A percentile compares a stretch with the other conserved stretches of the same genome.
Conservation (phyloP, 2,329 filamentous ascomycete genomes). For the Aspergillus melleus region DNA sequence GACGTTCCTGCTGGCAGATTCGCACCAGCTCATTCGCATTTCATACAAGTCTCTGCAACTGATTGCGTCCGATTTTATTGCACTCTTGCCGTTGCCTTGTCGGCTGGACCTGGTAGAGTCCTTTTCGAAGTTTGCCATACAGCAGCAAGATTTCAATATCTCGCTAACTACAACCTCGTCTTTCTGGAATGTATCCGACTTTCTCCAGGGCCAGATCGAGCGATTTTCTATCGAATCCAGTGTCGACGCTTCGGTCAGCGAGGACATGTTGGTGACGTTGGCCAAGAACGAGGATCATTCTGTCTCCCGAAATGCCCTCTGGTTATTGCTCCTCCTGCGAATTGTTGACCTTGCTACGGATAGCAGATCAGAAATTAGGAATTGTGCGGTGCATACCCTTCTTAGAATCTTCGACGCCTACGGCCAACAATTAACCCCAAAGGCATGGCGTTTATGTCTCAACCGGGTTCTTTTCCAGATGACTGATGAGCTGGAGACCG, state of each 20-base stretch:
- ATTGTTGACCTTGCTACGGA: conserved; percentile 44
- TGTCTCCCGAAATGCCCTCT: conserved; percentile 51
- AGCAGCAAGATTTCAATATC: conserved; percentile 91
- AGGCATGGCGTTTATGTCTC: conserved; percentile 82
- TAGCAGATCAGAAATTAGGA: conserved; percentile 40
- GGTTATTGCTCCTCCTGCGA: conserved; percentile 38
- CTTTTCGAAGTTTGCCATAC: conserved; percentile 83
- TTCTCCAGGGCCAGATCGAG: conserved; percentile 59
- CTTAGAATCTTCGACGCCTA: conserved; percentile 91
- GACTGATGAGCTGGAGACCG: conserved; percentile 66
- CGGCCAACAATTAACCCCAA: conserved; percentile 72
- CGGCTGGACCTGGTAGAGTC: conserved; percentile 80
- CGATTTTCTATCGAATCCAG: conserved; percentile 39
- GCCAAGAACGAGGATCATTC: conserved; percentile 60
- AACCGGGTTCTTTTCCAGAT: conserved; percentile 78
- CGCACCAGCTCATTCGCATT: conserved; percentile 75
- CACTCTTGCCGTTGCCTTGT: conserved; percentile 68
- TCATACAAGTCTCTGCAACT: conserved; percentile 89
- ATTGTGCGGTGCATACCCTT: conserved; percentile 81
- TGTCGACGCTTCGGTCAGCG: conserved; percentile 50
- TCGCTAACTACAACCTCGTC: conserved; percentile 92
- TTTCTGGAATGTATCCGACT: conserved; percentile 94
- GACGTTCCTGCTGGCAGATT: conserved; percentile 42
- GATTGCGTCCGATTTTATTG: conserved; percentile 90
- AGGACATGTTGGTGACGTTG: conserved; percentile 57